These are phyloP conservation scores for Colletotrichum cereale DNA, from an alignment of 2,329 filamentous ascomycete genomes.

Conservation along the genomic window DNA sequence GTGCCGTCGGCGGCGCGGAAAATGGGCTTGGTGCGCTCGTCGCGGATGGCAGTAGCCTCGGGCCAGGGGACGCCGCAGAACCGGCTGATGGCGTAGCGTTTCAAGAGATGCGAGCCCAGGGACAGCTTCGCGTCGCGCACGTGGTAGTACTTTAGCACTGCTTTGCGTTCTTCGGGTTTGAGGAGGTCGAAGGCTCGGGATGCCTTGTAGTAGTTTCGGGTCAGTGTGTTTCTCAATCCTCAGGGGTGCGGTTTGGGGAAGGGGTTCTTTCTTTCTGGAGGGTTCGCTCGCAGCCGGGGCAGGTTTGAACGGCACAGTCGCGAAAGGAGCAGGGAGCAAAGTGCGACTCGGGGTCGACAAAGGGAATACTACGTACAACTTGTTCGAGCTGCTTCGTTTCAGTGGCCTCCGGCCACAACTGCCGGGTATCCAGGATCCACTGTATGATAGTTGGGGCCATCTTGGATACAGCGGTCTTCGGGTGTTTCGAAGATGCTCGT, in stretches of 20 bases:
- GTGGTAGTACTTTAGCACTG: slow-evolving; percentile 73
- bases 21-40: slow-evolving; percentile 66
- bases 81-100: slow-evolving; percentile 75
- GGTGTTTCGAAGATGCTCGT: slow-evolving; percentile 24
- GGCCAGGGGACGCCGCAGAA: slow-evolving; percentile 72
- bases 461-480: slow-evolving; percentile 21
- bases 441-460: slow-evolving; percentile 60
- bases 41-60: slow-evolving; percentile 67
- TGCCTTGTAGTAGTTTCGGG: slow-evolving; percentile 55
- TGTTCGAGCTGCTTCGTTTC: slow-evolving; percentile 62
- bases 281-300: slow-evolving; percentile 8
- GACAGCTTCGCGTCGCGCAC: slow-evolving; percentile 81
- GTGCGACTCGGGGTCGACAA: neutral
- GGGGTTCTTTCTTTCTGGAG: slow-evolving; percentile 6
- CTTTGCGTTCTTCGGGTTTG: slow-evolving; percentile 65
- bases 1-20: slow-evolving; percentile 62
- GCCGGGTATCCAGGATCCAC: slow-evolving; percentile 73
- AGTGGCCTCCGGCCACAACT: slow-evolving; percentile 66
- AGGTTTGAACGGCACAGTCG: slow-evolving; percentile 4
- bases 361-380: slow-evolving; percentile 53
- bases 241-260: slow-evolving; percentile 7
- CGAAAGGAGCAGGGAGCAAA: slow-evolving; percentile 21
- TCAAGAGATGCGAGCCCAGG: slow-evolving; percentile 79
- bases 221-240: slow-evolving; percentile 16
- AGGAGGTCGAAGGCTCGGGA: slow-evolving; percentile 66